A percentile compares a stretch with the other conserved stretches of the same genome.
These are phyloP conservation scores for Cutaneotrichosporon sp. DNA, from an alignment of 1,284 basidiomycete genomes.

Conservation along the genomic window DNA sequence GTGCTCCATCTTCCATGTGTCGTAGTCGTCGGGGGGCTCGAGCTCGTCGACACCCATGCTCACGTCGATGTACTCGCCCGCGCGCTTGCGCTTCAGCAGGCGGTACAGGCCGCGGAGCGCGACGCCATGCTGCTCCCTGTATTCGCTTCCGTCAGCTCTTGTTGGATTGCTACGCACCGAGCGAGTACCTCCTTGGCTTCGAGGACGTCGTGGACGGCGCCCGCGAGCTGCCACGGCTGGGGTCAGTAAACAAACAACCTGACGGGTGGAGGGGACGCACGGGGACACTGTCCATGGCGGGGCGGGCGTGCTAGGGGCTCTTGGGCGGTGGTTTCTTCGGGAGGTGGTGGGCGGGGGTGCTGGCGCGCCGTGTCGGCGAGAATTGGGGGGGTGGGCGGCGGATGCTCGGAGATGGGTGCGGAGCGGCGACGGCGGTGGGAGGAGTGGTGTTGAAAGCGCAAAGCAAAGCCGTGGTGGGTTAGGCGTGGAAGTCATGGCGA, in stretches of 20 bases:
- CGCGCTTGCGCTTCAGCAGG: slow-evolving; percentile 33
- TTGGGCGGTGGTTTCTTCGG: slow-evolving; percentile 15
- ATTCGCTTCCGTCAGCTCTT: slow-evolving; percentile 23
- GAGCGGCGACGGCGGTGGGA: slow-evolving; percentile 1
- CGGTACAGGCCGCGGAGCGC: slow-evolving; percentile 36
- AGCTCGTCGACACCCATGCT: slow-evolving; percentile 21
- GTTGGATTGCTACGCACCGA: slow-evolving; percentile 32
- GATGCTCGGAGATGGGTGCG: slow-evolving; percentile 9
- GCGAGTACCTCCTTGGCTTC: slow-evolving; percentile 26
- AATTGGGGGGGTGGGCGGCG: neutral
- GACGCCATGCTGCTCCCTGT: slow-evolving; percentile 33
- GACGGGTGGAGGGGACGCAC: slow-evolving; percentile 25
- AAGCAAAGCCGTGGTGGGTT: neutral
- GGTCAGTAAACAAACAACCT: slow-evolving; percentile 7
- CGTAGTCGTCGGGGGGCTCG: slow-evolving; percentile 24
- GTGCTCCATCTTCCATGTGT: slow-evolving; percentile 38
- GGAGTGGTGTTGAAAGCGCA: slow-evolving; percentile 3
- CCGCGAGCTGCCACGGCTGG: slow-evolving; percentile 30
- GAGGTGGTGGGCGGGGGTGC: neutral
- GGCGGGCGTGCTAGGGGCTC: slow-evolving; percentile 15
- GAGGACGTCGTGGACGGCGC: slow-evolving; percentile 36
- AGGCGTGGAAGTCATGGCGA: neutral
- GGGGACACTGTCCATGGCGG: slow-evolving; percentile 30
- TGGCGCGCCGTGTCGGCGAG: neutral
- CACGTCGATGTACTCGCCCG: slow-evolving; percentile 31